Base-by-base conservation (phyloP, 2,329 filamentous ascomycete genomes). In the Pseudovirgaria hyperparasitica region DNA sequence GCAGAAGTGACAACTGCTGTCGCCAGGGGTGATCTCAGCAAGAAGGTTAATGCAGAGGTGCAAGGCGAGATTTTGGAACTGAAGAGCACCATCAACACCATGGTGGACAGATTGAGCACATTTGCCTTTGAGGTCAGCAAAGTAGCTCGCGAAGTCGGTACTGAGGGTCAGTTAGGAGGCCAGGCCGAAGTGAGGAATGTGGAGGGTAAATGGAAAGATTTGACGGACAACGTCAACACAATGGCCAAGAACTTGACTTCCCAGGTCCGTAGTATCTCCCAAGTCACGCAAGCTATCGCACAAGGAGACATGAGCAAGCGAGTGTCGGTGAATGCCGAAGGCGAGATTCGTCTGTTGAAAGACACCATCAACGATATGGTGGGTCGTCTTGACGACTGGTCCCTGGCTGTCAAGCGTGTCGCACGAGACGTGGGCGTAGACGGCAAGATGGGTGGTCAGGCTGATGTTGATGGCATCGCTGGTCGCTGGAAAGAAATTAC, bases 361-460 rank as follows among this genome's bases (percentile, higher is more conserved):
- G 84, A 92, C 48, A 96, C 87, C 22, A 93, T 94, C 62, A 94
- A 94, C 54, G 87, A 94, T 73, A 94, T 94, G 87, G 87, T 96
- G 39, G 86, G 86, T 50, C 75, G 87, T 36, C 62, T 98, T 26
- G 92, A 90, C 33, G 87, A 87, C 38, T 96, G 94, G 70, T 93
- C 86, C 30, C 85, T 92, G 41, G 86, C 93, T 49, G 80, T 98
- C 37, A 90, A 96, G 58, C 73, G 86, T 42, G 87, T 98, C 16
- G 87, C 87, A 32, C 86, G 90, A 45, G 90, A 96, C 54, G 90
- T 96, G 40, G 87, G 87, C 39, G 87, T 96, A 27, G 90, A 96
- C 46, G 87, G 87, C 36, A 96, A 94, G 63, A 93, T 98, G 82
- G 87, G 87, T 44, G 87, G 87, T 11, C 90, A 98, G 53, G 90